A percentile compares a stretch with the other conserved stretches of the same genome.
These are phyloP conservation scores for Pseudopyricularia cyperi DNA, from an alignment of 2,329 filamentous ascomycete species.

Conservation along the genomic window DNA sequence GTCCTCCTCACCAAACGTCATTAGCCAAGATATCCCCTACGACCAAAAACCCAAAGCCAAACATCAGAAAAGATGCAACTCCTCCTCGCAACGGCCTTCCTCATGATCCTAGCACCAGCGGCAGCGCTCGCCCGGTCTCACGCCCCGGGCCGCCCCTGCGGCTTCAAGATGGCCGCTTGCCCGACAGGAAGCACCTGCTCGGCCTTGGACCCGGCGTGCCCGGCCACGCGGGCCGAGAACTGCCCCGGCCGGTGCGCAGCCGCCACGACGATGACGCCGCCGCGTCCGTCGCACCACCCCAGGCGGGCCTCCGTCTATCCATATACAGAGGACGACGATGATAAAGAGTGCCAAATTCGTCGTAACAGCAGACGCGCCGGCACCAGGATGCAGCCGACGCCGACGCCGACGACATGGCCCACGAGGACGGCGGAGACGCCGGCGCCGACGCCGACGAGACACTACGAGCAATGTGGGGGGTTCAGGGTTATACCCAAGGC, in stretches of 20 bases:
- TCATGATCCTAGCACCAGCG: background rate
- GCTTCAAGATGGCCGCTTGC: slow-evolving; percentile 12
- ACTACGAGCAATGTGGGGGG: slow-evolving; percentile 13
- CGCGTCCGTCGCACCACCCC: background rate
- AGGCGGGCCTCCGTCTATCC: background rate
- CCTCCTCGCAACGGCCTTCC: background rate
- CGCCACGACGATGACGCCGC: slow-evolving; percentile 1
- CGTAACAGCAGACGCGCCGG: background rate
- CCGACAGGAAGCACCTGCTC: slow-evolving; percentile 7
- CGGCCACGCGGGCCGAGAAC: slow-evolving; percentile 8
- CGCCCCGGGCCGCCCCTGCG: slow-evolving; percentile 6
- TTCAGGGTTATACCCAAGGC: slow-evolving; percentile 8
- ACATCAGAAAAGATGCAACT: background rate
- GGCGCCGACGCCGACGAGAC: slow-evolving; percentile 1
- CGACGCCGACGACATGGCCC: background rate
- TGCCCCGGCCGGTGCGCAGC: slow-evolving; percentile 8
- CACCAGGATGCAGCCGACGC: background rate
- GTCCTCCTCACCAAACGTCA: no score
- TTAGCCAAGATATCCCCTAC: no score
- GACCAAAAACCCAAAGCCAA: background rate
- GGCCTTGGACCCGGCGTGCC: slow-evolving; percentile 6
- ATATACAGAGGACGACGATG: background rate
- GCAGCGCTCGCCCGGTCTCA: background rate
- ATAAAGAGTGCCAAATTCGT: background rate
- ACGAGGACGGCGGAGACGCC: background rate